phyloP scores from a whole-genome alignment of 2,329 filamentous ascomycete species.

The Xylariaceae sp. region DNA sequence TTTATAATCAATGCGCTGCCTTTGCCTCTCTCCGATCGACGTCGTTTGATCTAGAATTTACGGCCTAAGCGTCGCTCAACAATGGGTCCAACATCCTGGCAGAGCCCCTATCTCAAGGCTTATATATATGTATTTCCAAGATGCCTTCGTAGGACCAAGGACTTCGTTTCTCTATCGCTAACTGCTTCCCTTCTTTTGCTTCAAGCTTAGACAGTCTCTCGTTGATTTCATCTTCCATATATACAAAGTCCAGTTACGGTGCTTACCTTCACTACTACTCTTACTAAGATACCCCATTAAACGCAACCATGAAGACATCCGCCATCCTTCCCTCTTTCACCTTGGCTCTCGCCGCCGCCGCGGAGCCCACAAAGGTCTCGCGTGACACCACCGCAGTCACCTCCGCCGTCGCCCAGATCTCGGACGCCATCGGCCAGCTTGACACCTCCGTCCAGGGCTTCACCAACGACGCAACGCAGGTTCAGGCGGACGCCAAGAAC shows the following conservation, averaged over 20 bases:
- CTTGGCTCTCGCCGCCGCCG: constrained; percentile 29
- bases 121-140: no score
- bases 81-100: neutral
- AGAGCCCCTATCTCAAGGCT: neutral
- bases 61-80: neutral
- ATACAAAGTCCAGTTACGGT: no score
- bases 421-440: constrained; percentile 31
- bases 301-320: constrained; percentile 30
- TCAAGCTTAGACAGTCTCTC: neutral
- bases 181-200: neutral
- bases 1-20: neutral
- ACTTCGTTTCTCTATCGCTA: neutral
- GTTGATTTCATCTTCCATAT: neutral
- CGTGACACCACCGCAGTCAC: constrained; percentile 30
- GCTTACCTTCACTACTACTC: neutral
- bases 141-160: neutral
- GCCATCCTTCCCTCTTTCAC: constrained; percentile 22
- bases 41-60: neutral
- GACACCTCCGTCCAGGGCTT: constrained; percentile 36
- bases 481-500: constrained; percentile 28
- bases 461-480: constrained; percentile 25
- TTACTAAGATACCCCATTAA: neutral
- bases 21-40: neutral
- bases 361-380: constrained; percentile 22
- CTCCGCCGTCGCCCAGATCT: constrained; percentile 28